phyloP scores from a whole-genome alignment of 2,329 filamentous ascomycete genomes.

The Zopfia rhizophila region DNA sequence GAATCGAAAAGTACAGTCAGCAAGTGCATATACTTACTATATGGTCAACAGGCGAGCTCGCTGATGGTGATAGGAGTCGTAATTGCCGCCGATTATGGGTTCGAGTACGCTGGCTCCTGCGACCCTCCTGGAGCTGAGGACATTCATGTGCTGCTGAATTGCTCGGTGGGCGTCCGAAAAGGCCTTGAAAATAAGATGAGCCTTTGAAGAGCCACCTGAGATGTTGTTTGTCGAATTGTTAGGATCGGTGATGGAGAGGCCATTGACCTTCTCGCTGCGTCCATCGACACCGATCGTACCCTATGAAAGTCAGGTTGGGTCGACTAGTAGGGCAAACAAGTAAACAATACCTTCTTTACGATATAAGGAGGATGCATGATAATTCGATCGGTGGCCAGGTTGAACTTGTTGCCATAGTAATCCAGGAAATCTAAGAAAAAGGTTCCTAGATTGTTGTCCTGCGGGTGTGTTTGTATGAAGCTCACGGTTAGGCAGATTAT shows the following conservation, averaged over 20 bases:
- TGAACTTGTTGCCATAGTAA: constrained; percentile 85
- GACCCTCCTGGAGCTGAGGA: constrained; percentile 22
- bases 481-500: constrained; percentile 94
- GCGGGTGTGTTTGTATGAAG: constrained; percentile 82
- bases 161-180: constrained; percentile 66
- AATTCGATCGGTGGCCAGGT: constrained; percentile 76
- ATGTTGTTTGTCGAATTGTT: constrained; percentile 90
- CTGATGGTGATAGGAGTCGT: constrained; percentile 76
- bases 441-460: constrained; percentile 77
- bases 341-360: constrained; percentile 74
- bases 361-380: constrained; percentile 78
- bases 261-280: constrained; percentile 55
- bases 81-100: constrained; percentile 80
- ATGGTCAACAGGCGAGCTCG: constrained; percentile 66
- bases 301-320: constrained; percentile 31
- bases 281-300: constrained; percentile 38
- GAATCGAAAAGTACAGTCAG: background rate
- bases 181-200: constrained; percentile 70
- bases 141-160: constrained; percentile 64
- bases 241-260: constrained; percentile 90
- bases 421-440: constrained; percentile 89
- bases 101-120: constrained; percentile 70
- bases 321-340: constrained; percentile 11
- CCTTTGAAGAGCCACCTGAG: constrained; percentile 82
- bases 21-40: constrained; percentile 32